phyloP scores from a whole-genome alignment of 179 eudicot species.

The Dionaea muscipula region DNA sequence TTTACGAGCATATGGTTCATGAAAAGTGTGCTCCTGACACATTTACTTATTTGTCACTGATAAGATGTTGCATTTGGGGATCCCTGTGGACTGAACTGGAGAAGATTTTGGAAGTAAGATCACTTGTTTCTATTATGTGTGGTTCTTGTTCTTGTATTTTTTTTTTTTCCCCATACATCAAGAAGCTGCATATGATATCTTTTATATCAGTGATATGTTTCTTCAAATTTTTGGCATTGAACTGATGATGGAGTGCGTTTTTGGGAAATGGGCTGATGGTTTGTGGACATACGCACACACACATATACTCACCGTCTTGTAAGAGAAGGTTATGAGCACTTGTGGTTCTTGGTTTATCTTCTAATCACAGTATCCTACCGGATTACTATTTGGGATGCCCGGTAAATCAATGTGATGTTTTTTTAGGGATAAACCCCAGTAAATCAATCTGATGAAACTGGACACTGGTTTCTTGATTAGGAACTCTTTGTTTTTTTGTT shows the following conservation, averaged over 20 bases:
- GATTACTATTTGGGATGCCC: too few relatives aligned
- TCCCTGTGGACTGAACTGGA: constrained; percentile 62
- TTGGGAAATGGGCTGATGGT: too few relatives aligned
- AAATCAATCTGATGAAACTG: too few relatives aligned
- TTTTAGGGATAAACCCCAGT: too few relatives aligned
- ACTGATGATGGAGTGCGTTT: background rate
- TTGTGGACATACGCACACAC: background rate
- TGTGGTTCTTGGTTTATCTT: constrained; percentile 44
- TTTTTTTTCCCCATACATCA: background rate
- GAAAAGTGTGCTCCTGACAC: constrained; percentile 50
- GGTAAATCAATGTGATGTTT: too few relatives aligned
- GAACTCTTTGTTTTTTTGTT: too few relatives aligned
- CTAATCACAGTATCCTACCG: constrained; percentile 86
- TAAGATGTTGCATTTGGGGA: constrained; percentile 80
- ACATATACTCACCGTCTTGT: constrained; percentile 9
- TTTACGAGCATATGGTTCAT: constrained; percentile 66
- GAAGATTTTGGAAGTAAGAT: constrained; percentile 57
- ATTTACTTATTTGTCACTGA: constrained; percentile 59
- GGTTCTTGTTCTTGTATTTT: background rate
- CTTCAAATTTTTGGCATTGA: too few relatives aligned
- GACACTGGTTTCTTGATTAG: too few relatives aligned
- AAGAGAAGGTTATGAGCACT: constrained; percentile 43
- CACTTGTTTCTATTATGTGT: background rate
- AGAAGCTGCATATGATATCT: background rate
- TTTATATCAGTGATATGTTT: background rate